Percentiles rank a stretch among this genome's conserved stretches.
These are phyloP conservation scores for Pseudogymnoascus sp. DNA, from an alignment of 2,329 filamentous ascomycete genomes.

Conservation along the genomic window DNA sequence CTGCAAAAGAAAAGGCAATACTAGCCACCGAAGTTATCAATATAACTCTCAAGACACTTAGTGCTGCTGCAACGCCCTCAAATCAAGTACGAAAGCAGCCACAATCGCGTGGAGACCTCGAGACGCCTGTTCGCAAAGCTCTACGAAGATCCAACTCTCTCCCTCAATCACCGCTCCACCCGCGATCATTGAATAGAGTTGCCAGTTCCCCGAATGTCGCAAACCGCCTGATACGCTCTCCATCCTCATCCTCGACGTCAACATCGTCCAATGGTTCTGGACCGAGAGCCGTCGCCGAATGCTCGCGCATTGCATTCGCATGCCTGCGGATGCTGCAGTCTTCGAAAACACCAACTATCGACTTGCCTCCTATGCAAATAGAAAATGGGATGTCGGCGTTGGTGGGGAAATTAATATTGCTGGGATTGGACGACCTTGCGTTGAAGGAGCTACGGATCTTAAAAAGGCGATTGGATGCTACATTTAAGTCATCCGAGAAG, in stretches of 20 bases:
- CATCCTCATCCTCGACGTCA: conserved; percentile 31
- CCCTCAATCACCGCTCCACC: conserved; percentile 56
- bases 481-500: conserved; percentile 15
- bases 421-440: conserved; percentile 62
- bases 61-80: conserved; percentile 55
- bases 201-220: conserved; percentile 52
- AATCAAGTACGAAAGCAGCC: conserved; percentile 20
- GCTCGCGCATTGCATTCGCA: conserved; percentile 60
- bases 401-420: conserved; percentile 56
- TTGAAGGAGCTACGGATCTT: conserved; percentile 61
- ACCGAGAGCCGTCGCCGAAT: conserved; percentile 45
- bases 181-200: conserved; percentile 55
- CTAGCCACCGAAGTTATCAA: conserved; percentile 72
- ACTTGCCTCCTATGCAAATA: conserved; percentile 59
- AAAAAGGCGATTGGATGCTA: conserved; percentile 55
- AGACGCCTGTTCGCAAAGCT: conserved; percentile 35
- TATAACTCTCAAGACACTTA: conserved; percentile 59
- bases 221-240: conserved; percentile 35
- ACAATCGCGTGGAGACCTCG: conserved; percentile 33
- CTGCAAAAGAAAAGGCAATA: conserved; percentile 55
- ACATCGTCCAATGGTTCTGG: conserved; percentile 24
- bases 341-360: conserved; percentile 43
- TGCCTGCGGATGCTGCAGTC: conserved; percentile 55
- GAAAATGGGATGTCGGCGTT: conserved; percentile 69
- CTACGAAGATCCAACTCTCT: conserved; percentile 51